Evolutionary conservation across 179 eudicot species (phyloP).

Genomic region (Gypsophila paniculata): DNA sequence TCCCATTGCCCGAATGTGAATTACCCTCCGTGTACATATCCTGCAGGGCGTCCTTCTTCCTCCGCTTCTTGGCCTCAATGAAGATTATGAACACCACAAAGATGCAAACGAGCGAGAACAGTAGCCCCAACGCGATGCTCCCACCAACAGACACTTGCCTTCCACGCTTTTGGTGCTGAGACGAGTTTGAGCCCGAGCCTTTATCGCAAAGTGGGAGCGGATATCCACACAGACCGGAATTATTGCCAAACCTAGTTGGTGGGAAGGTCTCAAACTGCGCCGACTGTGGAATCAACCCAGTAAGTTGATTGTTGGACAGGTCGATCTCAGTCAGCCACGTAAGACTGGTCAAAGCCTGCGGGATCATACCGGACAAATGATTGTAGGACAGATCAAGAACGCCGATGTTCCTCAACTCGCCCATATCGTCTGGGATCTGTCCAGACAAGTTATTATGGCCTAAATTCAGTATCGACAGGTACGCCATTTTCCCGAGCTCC

Average conservation of each 20-base stretch:
- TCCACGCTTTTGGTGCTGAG: slow-evolving; percentile 40
- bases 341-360: slow-evolving; percentile 51
- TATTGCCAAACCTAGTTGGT: slow-evolving; percentile 50
- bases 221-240: slow-evolving; percentile 80
- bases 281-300: slow-evolving; percentile 66
- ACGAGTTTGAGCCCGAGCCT: slow-evolving; percentile 16
- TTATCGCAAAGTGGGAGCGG: slow-evolving; percentile 56
- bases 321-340: slow-evolving; percentile 59
- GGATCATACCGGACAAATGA: slow-evolving; percentile 64
- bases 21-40: slow-evolving; percentile 58
- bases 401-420: slow-evolving; percentile 59
- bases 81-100: slow-evolving; percentile 59
- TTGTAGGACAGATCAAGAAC: slow-evolving; percentile 75
- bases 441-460: slow-evolving; percentile 83
- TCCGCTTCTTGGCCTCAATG: slow-evolving; percentile 60
- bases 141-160: slow-evolving; percentile 66
- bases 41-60: slow-evolving; percentile 44
- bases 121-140: slow-evolving; percentile 75
- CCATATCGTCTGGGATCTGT: slow-evolving; percentile 61
- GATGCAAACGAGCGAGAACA: slow-evolving; percentile 72
- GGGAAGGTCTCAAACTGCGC: slow-evolving; percentile 80
- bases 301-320: slow-evolving; percentile 64
- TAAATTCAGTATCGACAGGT: slow-evolving; percentile 59
- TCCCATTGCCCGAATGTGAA: slow-evolving; percentile 53
- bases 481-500: slow-evolving; percentile 75